Conservation (phyloP, 1,284 basidiomycete genomes). For the Porodaedalea pini region DNA sequence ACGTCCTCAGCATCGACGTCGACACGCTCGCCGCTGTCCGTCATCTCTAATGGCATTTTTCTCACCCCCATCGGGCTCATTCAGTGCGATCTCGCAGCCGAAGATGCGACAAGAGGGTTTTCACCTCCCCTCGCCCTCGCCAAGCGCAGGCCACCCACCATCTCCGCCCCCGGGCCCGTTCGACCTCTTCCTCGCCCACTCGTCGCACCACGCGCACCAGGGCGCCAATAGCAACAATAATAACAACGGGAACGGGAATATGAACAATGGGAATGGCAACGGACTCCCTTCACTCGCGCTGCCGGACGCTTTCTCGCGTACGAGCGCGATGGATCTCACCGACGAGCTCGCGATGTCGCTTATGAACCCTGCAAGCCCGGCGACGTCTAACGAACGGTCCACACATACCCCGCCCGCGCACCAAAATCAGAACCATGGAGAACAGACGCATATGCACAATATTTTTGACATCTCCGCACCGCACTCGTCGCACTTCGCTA, state of each 20-base stretch:
- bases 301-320: slow-evolving; percentile 44
- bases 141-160: slow-evolving; percentile 31
- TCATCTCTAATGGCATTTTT: slow-evolving; percentile 15
- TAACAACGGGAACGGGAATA: slow-evolving; percentile 24
- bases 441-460: slow-evolving; percentile 50
- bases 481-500: slow-evolving; percentile 24
- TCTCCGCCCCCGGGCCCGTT: slow-evolving; percentile 25
- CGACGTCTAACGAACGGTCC: slow-evolving; percentile 39
- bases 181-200: slow-evolving; percentile 25
- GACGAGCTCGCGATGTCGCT: slow-evolving; percentile 59
- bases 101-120: slow-evolving; percentile 60
- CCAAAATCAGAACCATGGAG: slow-evolving; percentile 21
- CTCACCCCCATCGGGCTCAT: slow-evolving; percentile 13
- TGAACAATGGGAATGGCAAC: slow-evolving; percentile 27
- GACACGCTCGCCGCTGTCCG: neutral
- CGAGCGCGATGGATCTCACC: slow-evolving; percentile 48
- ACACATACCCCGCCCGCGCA: slow-evolving; percentile 31
- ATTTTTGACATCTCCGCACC: slow-evolving; percentile 67
- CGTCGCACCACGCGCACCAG: slow-evolving; percentile 29
- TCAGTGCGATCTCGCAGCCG: slow-evolving; percentile 27
- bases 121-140: slow-evolving; percentile 49
- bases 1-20: neutral
- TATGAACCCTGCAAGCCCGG: slow-evolving; percentile 37
- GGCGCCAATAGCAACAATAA: slow-evolving; percentile 18
- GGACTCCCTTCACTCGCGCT: slow-evolving; percentile 43